Evolutionary conservation across 2,329 filamentous ascomycete species (phyloP).

Genomic region (Pseudogymnoascus sp.): DNA sequence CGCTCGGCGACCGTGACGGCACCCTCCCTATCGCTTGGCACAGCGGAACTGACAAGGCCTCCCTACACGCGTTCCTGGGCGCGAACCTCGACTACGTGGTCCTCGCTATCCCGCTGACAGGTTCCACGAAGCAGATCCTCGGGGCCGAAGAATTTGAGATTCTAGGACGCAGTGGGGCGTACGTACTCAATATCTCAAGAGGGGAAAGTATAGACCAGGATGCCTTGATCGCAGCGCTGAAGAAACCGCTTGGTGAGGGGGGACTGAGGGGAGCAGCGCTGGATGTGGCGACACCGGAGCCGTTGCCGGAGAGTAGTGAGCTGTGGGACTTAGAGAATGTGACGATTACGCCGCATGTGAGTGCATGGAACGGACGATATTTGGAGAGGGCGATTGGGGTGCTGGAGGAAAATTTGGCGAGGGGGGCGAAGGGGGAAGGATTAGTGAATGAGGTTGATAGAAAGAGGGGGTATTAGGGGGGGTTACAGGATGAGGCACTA

Average conservation of each 20-base stretch:
- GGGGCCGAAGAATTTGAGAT: constrained; percentile 32
- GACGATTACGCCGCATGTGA: constrained; percentile 58
- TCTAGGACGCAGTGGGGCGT: constrained; percentile 35
- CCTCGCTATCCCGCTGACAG: constrained; percentile 31
- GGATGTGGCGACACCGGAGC: constrained; percentile 63
- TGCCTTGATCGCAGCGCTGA: constrained; percentile 48
- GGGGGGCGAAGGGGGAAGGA: constrained; percentile 41
- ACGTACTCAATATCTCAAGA: constrained; percentile 56
- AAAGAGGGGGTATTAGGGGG: constrained; percentile 48
- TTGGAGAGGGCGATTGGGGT: constrained; percentile 48
- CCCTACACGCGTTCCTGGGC: constrained; percentile 28
- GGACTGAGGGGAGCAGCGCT: constrained; percentile 53
- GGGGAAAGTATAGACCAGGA: constrained; percentile 53
- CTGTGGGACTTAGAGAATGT: constrained; percentile 56
- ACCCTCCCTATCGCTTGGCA: constrained; percentile 31
- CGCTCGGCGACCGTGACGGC: constrained; percentile 36
- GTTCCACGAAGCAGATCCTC: constrained; percentile 32
- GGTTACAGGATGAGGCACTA: not conserved
- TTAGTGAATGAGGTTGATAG: constrained; percentile 56
- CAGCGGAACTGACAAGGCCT: constrained; percentile 26
- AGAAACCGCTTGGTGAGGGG: constrained; percentile 29
- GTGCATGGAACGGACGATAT: constrained; percentile 46
- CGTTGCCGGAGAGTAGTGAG: constrained; percentile 49
- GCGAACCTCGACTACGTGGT: constrained; percentile 32
- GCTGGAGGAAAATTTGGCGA: constrained; percentile 46